Base-by-base conservation (phyloP, 2,329 filamentous ascomycete species). In the Talaromyces islandicus region DNA sequence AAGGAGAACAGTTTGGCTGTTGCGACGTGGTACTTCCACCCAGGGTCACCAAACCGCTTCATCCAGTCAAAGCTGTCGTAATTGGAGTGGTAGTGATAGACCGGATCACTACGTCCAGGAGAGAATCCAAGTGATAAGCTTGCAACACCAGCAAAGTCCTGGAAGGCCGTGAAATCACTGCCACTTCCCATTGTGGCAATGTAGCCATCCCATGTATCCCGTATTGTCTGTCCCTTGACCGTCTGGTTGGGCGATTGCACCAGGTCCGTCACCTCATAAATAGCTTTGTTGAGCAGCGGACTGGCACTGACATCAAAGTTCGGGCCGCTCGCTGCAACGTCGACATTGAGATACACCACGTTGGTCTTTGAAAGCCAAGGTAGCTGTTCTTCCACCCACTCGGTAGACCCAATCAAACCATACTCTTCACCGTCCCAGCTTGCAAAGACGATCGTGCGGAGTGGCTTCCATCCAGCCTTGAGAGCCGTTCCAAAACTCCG, bases 381-480 rank as follows among this genome's bases (percentile, higher is more conserved):
- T 0, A 95, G 75, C 67, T 90, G 91, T 65, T 96, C 91, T 70
- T 96, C 92, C 0, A 96, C 91, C 91, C 92, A 96, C 70, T 96
- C 92, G 0, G 92, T 96, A 57, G 88, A 91, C 4, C 92, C 92
- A 14, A 96, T 75, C 5, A 96, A 81, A 0, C 89, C 91, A 65
- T 96, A 96, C 73, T 96, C 92, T 75, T 91, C 88, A 32, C 87
- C 88, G 64, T 91, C 88, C 88, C 88, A 91, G 71, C 85, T 88
- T 85, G 89, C 92, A 70, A 97, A 93, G 46, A 97, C 90, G 60
- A 97, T 91, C 0, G 93, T 97, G 24, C 93, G 88, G 21, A 92
- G 81, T 0, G 94, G 90, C 72, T 88, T 91, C 90, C 90, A 95
- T 14, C 90, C 91, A 27, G 81, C 82, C 27, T 86, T 81, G 2